phyloP scores from a whole-genome alignment of 371 early-diverging fungal species.

The Apophysomyces elegans region DNA sequence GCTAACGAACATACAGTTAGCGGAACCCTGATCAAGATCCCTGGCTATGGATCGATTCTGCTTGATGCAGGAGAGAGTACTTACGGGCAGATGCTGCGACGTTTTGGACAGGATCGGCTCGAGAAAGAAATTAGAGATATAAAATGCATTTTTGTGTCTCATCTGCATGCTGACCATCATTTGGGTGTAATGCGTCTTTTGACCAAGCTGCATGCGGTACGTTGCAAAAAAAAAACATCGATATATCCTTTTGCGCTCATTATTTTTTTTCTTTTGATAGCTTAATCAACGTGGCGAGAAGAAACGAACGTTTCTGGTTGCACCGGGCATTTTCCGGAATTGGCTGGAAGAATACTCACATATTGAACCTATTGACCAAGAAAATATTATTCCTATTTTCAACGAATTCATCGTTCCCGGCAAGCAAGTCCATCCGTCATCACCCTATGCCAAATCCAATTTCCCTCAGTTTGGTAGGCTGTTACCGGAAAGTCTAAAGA shows the following conservation, averaged over 20 bases:
- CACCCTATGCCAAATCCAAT: too few species aligned
- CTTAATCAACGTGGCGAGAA: background rate
- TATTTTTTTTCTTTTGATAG: background rate
- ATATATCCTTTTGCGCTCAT: constrained; percentile 4
- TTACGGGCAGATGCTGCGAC: constrained; percentile 86
- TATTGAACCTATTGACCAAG: constrained; percentile 62
- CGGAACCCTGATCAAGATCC: constrained; percentile 76
- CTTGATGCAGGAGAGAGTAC: constrained; percentile 99
- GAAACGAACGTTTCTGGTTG: constrained; percentile 40
- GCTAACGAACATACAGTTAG: constrained; percentile 63
- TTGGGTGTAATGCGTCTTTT: constrained; percentile 87
- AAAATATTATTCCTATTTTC: background rate
- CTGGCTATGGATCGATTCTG: constrained; percentile 69
- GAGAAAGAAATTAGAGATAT: constrained; percentile 58
- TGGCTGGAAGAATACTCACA: constrained; percentile 77
- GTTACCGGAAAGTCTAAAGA: too few species aligned
- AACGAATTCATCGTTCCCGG: background rate
- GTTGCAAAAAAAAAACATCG: too few species aligned
- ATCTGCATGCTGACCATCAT: constrained; percentile 99
- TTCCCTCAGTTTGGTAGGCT: too few species aligned
- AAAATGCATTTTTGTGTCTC: constrained; percentile 90
- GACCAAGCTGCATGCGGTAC: constrained; percentile 64
- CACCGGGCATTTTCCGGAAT: constrained; percentile 60
- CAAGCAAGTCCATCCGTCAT: too few species aligned
- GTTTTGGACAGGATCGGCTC: constrained; percentile 57